Base-by-base conservation (phyloP, 2,329 filamentous ascomycete species). In the Fusarium graminum region DNA sequence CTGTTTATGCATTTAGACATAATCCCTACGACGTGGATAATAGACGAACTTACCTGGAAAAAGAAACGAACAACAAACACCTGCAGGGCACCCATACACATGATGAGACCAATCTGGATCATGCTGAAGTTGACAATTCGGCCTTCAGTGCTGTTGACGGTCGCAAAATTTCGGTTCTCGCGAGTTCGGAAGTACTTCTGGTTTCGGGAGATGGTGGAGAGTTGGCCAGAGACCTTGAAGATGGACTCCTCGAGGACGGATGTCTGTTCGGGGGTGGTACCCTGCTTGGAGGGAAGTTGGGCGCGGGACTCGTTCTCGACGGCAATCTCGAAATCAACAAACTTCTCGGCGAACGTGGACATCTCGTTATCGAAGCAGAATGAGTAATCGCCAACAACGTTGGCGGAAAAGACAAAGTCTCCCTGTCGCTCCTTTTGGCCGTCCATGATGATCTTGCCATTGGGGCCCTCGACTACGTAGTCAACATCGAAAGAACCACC, bases 291-390 rank as follows among this genome's bases (percentile, higher is more conserved):
- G 38, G 94, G 94, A 28, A 97, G 86, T 75, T 91, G 85, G 53
- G 94, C 88, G 73, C 91, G 91, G 66, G 85, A 82, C 82, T 97
- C 94, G 80, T 97, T 94, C 80, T 98, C 94, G 76, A 97, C 94
- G 65, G 94, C 87, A 76, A 99, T 97, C 82, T 99, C 95, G 75
- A 99, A 97, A 79, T 99, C 95, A 67, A 99, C 94, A 77, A 93
- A 89, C 83, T 99, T 99, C 81, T 99, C 95, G 51, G 94, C 90
- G 77, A 97, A 97, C 1, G 94, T 98, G 76, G 92, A 97, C 92
- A 99, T 97, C 77, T 95, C 91, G 76, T 99, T 99, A 81, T 94
- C 92, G 84, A 99, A 99, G 86, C 95, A 99, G 83, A 99, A 98
- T 52, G 89, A 88, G 82, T 98, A 97, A 75, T 98, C 94, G 69